A percentile compares a stretch with the other conserved stretches of the same genome.
Evolutionary conservation across 306 rosid species (phyloP).

Genomic region (Oemleria cerasiformis): DNA sequence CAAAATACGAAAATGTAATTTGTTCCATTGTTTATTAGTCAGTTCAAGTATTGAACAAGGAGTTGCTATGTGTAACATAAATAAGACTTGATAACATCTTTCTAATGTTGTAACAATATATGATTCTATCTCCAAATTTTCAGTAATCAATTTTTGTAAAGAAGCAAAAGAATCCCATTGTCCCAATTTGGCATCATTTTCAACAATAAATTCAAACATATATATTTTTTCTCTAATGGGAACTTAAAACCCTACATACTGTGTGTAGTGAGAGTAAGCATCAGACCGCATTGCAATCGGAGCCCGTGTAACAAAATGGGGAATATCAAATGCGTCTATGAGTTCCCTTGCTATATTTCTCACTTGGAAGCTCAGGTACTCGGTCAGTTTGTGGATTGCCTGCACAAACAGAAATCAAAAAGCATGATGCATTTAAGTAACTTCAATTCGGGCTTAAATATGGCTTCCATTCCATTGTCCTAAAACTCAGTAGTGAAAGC

Average conservation of each 20-base stretch:
- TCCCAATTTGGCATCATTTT: neutral
- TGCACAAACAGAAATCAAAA: conserved; percentile 28
- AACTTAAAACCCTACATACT: conserved; percentile 58
- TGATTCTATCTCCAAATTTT: neutral
- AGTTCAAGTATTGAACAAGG: too few relatives aligned
- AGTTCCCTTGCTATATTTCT: conserved; percentile 82
- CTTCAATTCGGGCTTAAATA: neutral
- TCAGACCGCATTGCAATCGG: conserved; percentile 83
- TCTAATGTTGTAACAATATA: neutral
- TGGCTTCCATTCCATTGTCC: neutral
- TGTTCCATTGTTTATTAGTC: too few relatives aligned
- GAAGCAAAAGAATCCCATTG: neutral
- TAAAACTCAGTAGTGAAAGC: neutral
- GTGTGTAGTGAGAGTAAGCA: conserved; percentile 85
- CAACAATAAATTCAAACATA: neutral
- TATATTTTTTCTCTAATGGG: neutral
- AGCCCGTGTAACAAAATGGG: conserved; percentile 74
- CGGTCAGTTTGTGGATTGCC: conserved; percentile 91
- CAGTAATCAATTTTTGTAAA: neutral
- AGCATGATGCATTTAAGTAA: neutral
- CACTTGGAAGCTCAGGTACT: conserved; percentile 86
- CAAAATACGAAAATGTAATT: too few relatives aligned
- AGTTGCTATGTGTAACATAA: neutral
- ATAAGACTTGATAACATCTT: neutral
- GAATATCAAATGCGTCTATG: conserved; percentile 80